Evolutionary conservation across 768 basidiomycete species (phyloP).

Genomic region (Pleurotus eryngii): DNA sequence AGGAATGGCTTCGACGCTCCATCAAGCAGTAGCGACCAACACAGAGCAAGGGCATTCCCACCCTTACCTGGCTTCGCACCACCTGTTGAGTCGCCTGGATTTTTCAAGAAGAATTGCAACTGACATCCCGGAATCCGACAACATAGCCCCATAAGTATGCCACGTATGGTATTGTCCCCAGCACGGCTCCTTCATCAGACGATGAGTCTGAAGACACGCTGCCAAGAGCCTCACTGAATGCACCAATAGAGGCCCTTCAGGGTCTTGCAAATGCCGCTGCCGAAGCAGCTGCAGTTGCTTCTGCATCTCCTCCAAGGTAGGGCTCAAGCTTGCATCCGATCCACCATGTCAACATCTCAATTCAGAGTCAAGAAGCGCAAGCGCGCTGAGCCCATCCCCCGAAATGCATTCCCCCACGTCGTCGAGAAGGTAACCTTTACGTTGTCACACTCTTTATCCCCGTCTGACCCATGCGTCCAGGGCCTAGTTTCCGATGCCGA

Average conservation of each 20-base stretch:
- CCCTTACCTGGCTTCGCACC: conserved; percentile 90
- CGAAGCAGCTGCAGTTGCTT: conserved; percentile 83
- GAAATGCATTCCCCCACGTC: conserved; percentile 85
- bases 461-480: conserved; percentile 31
- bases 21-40: conserved; percentile 27
- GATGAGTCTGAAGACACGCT: conserved; percentile 91
- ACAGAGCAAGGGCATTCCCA: conserved; percentile 57
- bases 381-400: conserved; percentile 77
- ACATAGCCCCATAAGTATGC: conserved; percentile 83
- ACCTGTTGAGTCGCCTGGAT: conserved; percentile 50
- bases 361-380: conserved; percentile 80
- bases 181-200: conserved; percentile 81
- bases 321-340: conserved; percentile 7
- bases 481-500: conserved; percentile 83
- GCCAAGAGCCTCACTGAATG: conserved; percentile 79
- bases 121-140: conserved; percentile 13
- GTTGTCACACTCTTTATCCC: conserved; percentile 1
- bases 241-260: conserved; percentile 92
- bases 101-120: conserved; percentile 12
- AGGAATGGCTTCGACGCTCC: conserved; percentile 39
- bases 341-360: conserved; percentile 5
- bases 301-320: conserved; percentile 60
- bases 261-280: conserved; percentile 94
- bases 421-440: conserved; percentile 66
- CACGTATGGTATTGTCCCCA: conserved; percentile 85